phyloP scores from a whole-genome alignment of 192 early-diverging fungal species.

The Podila horticola region DNA sequence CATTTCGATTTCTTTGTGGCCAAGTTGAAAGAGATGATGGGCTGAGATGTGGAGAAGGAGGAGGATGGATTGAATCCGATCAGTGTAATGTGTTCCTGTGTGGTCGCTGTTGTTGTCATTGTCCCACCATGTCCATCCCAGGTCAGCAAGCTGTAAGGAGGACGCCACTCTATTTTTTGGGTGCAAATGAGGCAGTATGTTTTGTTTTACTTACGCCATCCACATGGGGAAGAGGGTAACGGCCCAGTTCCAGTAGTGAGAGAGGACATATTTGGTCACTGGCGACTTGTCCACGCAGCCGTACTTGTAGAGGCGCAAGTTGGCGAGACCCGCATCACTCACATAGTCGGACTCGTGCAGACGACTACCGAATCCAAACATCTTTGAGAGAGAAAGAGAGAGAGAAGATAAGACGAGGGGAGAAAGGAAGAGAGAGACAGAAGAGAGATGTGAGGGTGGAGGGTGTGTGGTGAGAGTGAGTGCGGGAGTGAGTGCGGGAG shows the following conservation, averaged over 20 bases:
- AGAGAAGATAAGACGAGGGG: background rate
- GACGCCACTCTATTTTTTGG: background rate
- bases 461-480: background rate
- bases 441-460: background rate
- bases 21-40: background rate
- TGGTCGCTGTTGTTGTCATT: no score
- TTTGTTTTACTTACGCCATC: slow-evolving; percentile 85
- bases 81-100: background rate
- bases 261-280: slow-evolving; percentile 82
- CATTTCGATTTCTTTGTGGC: background rate
- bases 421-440: background rate
- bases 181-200: background rate
- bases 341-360: slow-evolving; percentile 68
- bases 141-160: background rate
- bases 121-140: no score
- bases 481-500: slow-evolving; percentile 3
- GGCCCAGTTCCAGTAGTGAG: slow-evolving; percentile 92
- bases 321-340: slow-evolving; percentile 71
- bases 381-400: slow-evolving; percentile 7
- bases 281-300: slow-evolving; percentile 84
- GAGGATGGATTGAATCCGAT: background rate
- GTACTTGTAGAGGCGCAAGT: slow-evolving; percentile 85
- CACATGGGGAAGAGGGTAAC: slow-evolving; percentile 90
- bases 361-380: slow-evolving; percentile 53
- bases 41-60: background rate